Evolutionary conservation across 352 stramenopile genomes (phyloP), one percentile per base, ranked within the genome.

Genomic region (Phytophthora hibernalis): DNA sequence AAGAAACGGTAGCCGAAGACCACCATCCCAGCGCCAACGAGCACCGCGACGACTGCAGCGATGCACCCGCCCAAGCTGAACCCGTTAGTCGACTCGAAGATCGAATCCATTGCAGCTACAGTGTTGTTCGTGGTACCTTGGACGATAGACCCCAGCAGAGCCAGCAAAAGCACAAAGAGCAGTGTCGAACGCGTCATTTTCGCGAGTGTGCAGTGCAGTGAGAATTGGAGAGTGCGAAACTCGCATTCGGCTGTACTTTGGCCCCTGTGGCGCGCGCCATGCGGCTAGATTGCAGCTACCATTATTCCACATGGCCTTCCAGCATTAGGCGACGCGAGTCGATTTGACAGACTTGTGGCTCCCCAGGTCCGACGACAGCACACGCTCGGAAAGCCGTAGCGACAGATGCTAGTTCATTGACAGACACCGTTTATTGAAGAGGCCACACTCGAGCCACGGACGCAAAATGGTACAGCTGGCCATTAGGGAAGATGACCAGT

Each of bases 1-100:
- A 80, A 47, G 58, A 77, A 76, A 18, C 73, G 63, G 49, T 76
- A 74, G 12, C 73, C 70, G 47, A 77, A 70, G 4, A 64, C 51
- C 11, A 74, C 21, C 16, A 80, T 59, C 13, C 66, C 48, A 10
- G 56, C 60, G 28, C 77, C 77, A 13, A 74, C 54, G 2, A 80
- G 43, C 30, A 80, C 54, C 2, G 72, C 54, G 11, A 84, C 51
- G 24, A 80, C 58, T 18, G 70, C 58, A 31, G 80, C 40, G 16
- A 83, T 74, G 33, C 42, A 65, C 0, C 52, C 61, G 4, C 61
- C 70, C 20, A 79, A 42, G 12, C 64, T 60, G 24, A 66, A 53
- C n/a, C 55, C 63, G 20, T 67, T 43, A 15, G 65, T 63, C 15
- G 71, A 70, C 15, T 71, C 64, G 51, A 76, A 79, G 43, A 76